Percentiles rank a stretch among this genome's conserved stretches.
Conservation (phyloP, 2,329 filamentous ascomycete species). For the Diaporthe australafricana region DNA sequence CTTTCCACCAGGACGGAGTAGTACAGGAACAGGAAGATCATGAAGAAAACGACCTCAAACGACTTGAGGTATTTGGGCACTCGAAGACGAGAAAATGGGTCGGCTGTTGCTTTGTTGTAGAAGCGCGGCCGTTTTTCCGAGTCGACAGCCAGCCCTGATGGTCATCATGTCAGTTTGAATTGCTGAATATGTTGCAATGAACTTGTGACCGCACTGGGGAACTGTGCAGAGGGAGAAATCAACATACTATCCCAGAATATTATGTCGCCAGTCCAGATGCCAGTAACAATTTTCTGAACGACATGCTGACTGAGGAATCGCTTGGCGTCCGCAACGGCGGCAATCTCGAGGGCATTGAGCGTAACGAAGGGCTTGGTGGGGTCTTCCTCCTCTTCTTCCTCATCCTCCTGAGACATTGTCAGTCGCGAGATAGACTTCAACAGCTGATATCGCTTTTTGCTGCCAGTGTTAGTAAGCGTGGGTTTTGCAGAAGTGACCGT, state of each 20-base stretch:
- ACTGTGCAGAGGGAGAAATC: rapidly evolving
- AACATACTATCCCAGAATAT: constrained; percentile 79
- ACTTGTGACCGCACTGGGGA: neutral
- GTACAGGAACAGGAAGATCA: constrained; percentile 81
- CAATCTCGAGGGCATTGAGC: constrained; percentile 89
- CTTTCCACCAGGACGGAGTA: constrained; percentile 86
- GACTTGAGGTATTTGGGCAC: constrained; percentile 88
- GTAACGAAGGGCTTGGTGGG: constrained; percentile 80
- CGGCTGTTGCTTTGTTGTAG: constrained; percentile 75
- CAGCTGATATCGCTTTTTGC: constrained; percentile 60
- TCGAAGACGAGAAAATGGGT: constrained; percentile 79
- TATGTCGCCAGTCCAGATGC: constrained; percentile 88
- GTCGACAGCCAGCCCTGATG: constrained; percentile 71
- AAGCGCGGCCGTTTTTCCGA: constrained; percentile 81
- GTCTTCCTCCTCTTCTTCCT: constrained; percentile 64
- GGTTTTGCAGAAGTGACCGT: constrained; percentile 42
- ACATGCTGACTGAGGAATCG: constrained; percentile 84
- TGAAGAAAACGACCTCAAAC: constrained; percentile 86
- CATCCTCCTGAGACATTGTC: constrained; percentile 56
- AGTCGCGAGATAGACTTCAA: constrained; percentile 67
- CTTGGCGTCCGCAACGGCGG: constrained; percentile 83
- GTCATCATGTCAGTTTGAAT: neutral
- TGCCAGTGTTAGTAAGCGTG: constrained; percentile 49
- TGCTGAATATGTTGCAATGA: too few species aligned
- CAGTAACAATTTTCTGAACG: constrained; percentile 85